phyloP scores from a whole-genome alignment of 352 stramenopile genomes.

The Nothophytophthora sp. region DNA sequence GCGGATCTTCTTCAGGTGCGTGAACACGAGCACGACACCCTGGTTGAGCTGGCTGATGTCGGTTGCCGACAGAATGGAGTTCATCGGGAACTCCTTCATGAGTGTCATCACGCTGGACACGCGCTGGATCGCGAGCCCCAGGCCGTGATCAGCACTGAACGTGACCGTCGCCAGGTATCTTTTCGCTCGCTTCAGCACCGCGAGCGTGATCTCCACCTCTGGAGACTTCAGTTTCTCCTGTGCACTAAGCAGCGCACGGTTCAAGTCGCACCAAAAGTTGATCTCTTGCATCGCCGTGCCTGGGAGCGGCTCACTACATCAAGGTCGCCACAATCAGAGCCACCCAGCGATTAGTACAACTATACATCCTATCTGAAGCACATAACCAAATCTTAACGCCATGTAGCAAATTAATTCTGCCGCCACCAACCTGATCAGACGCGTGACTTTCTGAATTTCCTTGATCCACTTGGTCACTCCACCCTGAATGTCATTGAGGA shows the following conservation, averaged over 20 bases:
- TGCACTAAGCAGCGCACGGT: constrained; percentile 84
- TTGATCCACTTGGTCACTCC: constrained; percentile 95
- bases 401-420: no score
- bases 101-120: constrained; percentile 91
- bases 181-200: constrained; percentile 92
- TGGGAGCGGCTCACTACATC: constrained; percentile 70
- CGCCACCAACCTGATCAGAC: constrained; percentile 64
- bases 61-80: constrained; percentile 90
- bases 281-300: constrained; percentile 93
- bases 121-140: constrained; percentile 83
- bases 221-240: constrained; percentile 87
- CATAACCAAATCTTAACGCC: not conserved
- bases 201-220: constrained; percentile 91
- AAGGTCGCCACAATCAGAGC: no score
- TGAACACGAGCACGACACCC: constrained; percentile 82
- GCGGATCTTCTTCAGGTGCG: constrained; percentile 91
- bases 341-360: not conserved
- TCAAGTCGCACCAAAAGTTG: constrained; percentile 95
- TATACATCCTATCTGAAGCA: not conserved
- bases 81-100: constrained; percentile 94
- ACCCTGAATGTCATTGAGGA: constrained; percentile 87
- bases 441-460: constrained; percentile 95
- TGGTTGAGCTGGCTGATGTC: constrained; percentile 85
- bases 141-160: constrained; percentile 90
- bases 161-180: constrained; percentile 90